Base-by-base conservation (phyloP, 2,329 filamentous ascomycete species). In the Lithohypha guttulata region DNA sequence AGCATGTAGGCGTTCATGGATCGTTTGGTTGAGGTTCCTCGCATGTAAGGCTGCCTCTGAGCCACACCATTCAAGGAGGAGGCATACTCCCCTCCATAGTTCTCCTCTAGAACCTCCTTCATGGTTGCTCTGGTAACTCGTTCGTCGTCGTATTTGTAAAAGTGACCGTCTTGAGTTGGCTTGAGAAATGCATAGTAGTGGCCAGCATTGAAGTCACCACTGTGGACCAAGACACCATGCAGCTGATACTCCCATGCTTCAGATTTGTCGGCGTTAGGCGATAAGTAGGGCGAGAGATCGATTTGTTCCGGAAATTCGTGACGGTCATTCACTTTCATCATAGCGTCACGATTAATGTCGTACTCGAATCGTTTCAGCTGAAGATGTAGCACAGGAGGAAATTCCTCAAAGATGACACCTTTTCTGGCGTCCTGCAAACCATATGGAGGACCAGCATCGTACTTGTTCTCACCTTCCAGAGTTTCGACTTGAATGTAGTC, bases 171-270 rank as follows among this genome's bases (percentile, higher is more conserved):
- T 62, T 93, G 93, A 42, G 79, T 76, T 0, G 93, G 91, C 58
- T 94, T 95, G 52, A 98, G 65, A 61, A 93, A 98, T 1, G 91
- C 91, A 56, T 98, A 98, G 63, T 98, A 98, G 61, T 98, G 91
- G 3, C 91, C 91, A 8, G 93, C 89, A 59, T 98, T 95, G 41
- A 96, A 72, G 55, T 96, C 91, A 45, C 91, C 91, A 51, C 85
- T 95, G 62, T 98, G 91, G 5, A 98, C 91, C 30, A 98, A 70
- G 15, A 98, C 91, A 44, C 91, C 86, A 53, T 98, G 89, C 14
- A 98, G 68, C 58, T 93, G 83, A 61, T 98, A 98, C 29, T 77
- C 72, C 77, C 87, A 96, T 1, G 87, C 69, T 56, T 96, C 86
- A 1, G 85, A 91, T 57, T 70, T 82, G 58, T 95, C 87, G 18